phyloP scores from a whole-genome alignment of 441 rosid species.

The Gossypium schwendimanii region DNA sequence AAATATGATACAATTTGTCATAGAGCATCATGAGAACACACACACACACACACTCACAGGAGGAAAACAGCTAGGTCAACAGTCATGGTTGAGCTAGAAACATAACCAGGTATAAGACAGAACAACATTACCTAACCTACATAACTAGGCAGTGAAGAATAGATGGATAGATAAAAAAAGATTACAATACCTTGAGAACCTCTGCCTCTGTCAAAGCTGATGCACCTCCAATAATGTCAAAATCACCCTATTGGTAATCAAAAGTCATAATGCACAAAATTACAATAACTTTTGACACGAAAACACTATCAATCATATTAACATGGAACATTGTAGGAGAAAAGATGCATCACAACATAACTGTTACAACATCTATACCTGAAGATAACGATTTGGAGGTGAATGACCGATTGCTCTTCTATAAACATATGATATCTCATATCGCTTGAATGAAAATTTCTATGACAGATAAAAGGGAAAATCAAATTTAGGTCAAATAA shows the following conservation, averaged over 20 bases:
- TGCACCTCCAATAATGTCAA: conserved; percentile 88
- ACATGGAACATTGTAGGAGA: conserved; percentile 2
- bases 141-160: neutral
- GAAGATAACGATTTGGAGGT: conserved; percentile 86
- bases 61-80: neutral
- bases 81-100: neutral
- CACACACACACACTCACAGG: neutral
- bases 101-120: neutral
- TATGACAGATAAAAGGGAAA: conserved; percentile 24
- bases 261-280: conserved; percentile 4
- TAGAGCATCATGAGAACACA: neutral
- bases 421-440: conserved; percentile 75
- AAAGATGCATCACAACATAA: neutral
- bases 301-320: neutral
- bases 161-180: neutral
- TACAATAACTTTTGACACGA: neutral
- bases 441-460: conserved; percentile 84
- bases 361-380: conserved; percentile 34
- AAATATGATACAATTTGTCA: neutral
- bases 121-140: neutral
- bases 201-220: conserved; percentile 87
- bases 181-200: conserved; percentile 61
- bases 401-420: conserved; percentile 94
- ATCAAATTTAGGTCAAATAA: conserved; percentile 6
- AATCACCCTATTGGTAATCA: conserved; percentile 66